These are phyloP conservation scores for Candida andamanensis DNA, from an alignment of 805 yeast genomes.

Conservation along the genomic window DNA sequence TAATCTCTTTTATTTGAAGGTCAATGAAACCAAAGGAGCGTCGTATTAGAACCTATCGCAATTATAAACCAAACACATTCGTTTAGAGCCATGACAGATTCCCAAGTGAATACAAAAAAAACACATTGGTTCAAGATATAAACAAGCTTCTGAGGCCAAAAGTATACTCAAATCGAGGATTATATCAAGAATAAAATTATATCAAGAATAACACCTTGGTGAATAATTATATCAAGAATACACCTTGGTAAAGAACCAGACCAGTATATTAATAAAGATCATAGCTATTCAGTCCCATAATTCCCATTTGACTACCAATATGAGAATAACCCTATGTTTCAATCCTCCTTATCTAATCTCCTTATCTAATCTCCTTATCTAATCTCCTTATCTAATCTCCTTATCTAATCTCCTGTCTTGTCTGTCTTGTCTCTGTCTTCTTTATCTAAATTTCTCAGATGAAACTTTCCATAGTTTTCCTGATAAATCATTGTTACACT, in stretches of 20 bases:
- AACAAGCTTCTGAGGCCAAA: conserved; percentile 17
- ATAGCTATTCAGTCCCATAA: conserved; percentile 67
- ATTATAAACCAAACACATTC: conserved; percentile 64
- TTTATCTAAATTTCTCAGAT: too few relatives aligned
- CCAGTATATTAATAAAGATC: conserved; percentile 31
- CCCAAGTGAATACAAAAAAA: conserved; percentile 66
- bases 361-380: too few relatives aligned
- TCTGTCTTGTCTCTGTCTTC: too few relatives aligned
- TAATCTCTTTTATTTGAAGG: too few relatives aligned
- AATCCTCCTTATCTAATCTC: too few relatives aligned
- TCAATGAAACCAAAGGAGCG: too few relatives aligned
- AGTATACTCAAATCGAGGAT: conserved; percentile 19
- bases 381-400: too few relatives aligned
- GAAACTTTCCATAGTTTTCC: conserved; percentile 93
- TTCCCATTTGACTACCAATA: conserved; percentile 77
- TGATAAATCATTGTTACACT: conserved; percentile 84
- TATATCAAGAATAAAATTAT: conserved; percentile 22
- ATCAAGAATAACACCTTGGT: conserved; percentile 20
- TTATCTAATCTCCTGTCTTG: too few relatives aligned
- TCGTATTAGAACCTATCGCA: conserved; percentile 62
- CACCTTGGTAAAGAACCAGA: conserved; percentile 22
- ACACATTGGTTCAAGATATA: conserved; percentile 28
- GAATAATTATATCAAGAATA: conserved; percentile 26
- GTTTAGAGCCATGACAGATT: conserved; percentile 84
- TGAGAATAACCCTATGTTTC: conserved; percentile 67